phyloP scores from a whole-genome alignment of 495 filamentous ascomycete genomes.

The Xeromyces bisporus region DNA sequence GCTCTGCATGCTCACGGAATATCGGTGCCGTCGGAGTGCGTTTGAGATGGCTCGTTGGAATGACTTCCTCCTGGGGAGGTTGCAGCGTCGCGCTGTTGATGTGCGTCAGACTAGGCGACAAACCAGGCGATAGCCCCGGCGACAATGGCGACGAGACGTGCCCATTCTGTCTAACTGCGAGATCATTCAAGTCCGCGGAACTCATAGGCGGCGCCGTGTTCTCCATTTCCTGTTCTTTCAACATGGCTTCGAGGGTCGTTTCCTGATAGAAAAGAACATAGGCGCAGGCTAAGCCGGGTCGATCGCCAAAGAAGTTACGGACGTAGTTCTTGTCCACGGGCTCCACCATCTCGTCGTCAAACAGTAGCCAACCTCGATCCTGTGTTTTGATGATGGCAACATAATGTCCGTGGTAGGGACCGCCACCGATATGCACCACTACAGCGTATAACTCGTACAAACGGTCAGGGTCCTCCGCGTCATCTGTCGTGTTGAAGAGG shows the following conservation, averaged over 20 bases:
- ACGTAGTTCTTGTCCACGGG: constrained; percentile 94
- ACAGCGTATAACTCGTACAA: constrained; percentile 96
- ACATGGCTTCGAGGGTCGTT: constrained; percentile 76
- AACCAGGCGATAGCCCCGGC: constrained; percentile 12
- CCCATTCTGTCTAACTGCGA: constrained; percentile 33
- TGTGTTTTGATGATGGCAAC: constrained; percentile 96
- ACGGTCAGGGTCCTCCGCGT: constrained; percentile 85
- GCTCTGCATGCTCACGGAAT: constrained; percentile 18
- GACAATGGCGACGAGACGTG: too few species aligned
- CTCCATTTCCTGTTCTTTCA: constrained; percentile 68
- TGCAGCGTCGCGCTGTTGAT: constrained; percentile 25
- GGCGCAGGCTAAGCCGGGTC: constrained; percentile 77
- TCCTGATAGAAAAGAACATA: constrained; percentile 98
- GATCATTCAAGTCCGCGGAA: constrained; percentile 36
- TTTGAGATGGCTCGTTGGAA: constrained; percentile 36
- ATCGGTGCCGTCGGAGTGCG: constrained; percentile 45
- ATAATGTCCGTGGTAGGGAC: constrained; percentile 94
- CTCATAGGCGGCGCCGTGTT: constrained; percentile 36
- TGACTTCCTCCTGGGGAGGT: constrained; percentile 26
- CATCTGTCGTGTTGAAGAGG: constrained; percentile 95
- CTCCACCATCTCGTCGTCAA: constrained; percentile 97
- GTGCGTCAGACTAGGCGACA: constrained; percentile 16
- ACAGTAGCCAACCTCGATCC: constrained; percentile 87
- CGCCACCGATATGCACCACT: constrained; percentile 97
- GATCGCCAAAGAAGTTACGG: constrained; percentile 93